A percentile compares a stretch with the other conserved stretches of the same genome.
These are phyloP conservation scores for Phytomonas sp. DNA, from an alignment of 208 protist species.

Conservation along the genomic window DNA sequence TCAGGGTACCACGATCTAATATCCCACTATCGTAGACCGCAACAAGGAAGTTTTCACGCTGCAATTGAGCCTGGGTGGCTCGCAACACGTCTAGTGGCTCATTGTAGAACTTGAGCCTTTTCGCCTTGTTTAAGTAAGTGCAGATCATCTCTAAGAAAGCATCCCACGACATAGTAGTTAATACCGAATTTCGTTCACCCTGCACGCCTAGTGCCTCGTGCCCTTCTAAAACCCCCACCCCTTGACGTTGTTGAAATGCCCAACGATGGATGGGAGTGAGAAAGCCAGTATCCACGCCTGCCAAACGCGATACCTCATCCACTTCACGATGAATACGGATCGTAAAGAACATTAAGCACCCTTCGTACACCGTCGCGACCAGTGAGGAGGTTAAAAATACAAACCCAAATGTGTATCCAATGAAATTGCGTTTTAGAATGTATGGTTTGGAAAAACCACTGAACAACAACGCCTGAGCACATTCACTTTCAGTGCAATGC, in stretches of 20 bases:
- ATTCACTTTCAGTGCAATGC: constrained; percentile 51
- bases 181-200: constrained; percentile 20
- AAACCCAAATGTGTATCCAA: constrained; percentile 25
- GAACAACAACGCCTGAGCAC: constrained; percentile 27
- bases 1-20: constrained; percentile 34
- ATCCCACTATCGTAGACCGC: constrained; percentile 42
- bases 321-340: constrained; percentile 39
- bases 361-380: constrained; percentile 40
- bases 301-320: constrained; percentile 34
- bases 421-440: constrained; percentile 18
- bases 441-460: constrained; percentile 31
- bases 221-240: constrained; percentile 21
- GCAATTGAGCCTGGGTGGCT: constrained; percentile 58
- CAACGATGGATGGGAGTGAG: constrained; percentile 51
- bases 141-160: constrained; percentile 58
- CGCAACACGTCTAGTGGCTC: constrained; percentile 44
- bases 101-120: constrained; percentile 14
- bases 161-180: constrained; percentile 60
- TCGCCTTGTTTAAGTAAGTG: constrained; percentile 19
- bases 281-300: constrained; percentile 50
- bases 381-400: constrained; percentile 39
- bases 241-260: constrained; percentile 24
- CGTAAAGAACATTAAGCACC: constrained; percentile 35
- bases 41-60: constrained; percentile 70
- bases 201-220: constrained; percentile 26